Conservation (phyloP, 306 rosid genomes). For the Amphicarpaea edgeworthii region DNA sequence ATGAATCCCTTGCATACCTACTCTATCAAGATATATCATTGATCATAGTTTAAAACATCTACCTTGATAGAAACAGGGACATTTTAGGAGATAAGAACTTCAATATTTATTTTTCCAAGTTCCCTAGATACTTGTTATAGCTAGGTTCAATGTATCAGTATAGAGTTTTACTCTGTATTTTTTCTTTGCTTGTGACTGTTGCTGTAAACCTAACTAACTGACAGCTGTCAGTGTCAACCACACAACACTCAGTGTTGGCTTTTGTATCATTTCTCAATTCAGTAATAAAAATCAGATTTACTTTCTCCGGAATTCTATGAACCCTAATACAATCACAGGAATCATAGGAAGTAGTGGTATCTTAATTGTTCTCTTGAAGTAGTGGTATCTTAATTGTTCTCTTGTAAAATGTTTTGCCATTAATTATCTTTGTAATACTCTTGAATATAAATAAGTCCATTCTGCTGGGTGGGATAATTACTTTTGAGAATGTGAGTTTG, state of each 20-base stretch:
- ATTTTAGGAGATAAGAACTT: not conserved
- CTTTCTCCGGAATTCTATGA: no score
- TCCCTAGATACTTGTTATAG: not conserved
- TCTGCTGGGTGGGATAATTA: not conserved
- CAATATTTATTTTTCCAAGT: not conserved
- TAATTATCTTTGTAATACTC: not conserved
- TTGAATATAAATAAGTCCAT: not conserved
- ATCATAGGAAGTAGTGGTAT: no score
- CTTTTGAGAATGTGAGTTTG: no score
- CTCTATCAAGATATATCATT: conserved; percentile 14
- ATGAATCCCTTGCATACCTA: conserved; percentile 27
- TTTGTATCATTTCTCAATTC: no score
- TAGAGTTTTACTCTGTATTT: no score
- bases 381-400: not conserved
- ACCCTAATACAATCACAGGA: no score
- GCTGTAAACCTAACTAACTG: no score
- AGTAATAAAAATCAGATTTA: no score
- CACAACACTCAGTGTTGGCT: no score
- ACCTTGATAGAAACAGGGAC: not conserved
- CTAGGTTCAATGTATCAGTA: not conserved
- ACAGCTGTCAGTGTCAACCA: no score
- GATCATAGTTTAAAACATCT: conserved; percentile 24
- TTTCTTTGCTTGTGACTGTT: no score
- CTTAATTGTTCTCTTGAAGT: no score
- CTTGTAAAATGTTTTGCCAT: not conserved